These are phyloP conservation scores for Vitis rupestris DNA, from an alignment of 164 flowering plant species.

Conservation along the genomic window DNA sequence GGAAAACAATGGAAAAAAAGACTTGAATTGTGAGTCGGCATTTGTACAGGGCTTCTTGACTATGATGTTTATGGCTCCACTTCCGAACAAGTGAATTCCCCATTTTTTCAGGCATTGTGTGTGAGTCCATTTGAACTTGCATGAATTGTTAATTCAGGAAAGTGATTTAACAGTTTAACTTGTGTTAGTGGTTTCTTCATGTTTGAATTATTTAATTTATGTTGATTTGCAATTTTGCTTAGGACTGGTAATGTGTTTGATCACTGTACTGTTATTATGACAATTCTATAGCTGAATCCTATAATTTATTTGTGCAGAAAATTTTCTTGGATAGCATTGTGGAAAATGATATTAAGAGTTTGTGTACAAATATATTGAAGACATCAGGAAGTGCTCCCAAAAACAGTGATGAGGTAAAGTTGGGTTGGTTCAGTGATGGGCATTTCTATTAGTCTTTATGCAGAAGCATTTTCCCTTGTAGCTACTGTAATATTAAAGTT, in stretches of 20 bases:
- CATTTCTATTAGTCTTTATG: not conserved
- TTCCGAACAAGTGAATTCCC: no score
- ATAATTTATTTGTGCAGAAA: conserved; percentile 28
- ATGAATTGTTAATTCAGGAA: no score
- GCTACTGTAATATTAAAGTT: no score
- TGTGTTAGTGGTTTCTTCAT: no score
- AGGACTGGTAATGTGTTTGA: not conserved
- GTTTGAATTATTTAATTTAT: no score
- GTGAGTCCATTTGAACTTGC: no score
- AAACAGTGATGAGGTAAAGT: conserved; percentile 50
- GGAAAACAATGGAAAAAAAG: no score
- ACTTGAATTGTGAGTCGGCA: no score
- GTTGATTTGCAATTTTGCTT: not conserved
- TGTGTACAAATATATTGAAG: conserved; percentile 46
- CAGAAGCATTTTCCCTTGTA: not conserved
- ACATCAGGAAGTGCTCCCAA: conserved; percentile 23
- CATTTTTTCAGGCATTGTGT: no score
- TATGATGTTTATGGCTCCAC: no score
- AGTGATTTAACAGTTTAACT: no score
- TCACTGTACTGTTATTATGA: not conserved
- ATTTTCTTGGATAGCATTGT: conserved; percentile 18
- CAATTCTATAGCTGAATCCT: not conserved
- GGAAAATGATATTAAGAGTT: conserved; percentile 48
- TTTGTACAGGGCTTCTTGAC: no score
- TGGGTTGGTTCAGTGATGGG: not conserved